Percentiles rank a stretch among this genome's conserved stretches.
phyloP scores from a whole-genome alignment of 345 rosid species.

The Corchorus capsularis region DNA sequence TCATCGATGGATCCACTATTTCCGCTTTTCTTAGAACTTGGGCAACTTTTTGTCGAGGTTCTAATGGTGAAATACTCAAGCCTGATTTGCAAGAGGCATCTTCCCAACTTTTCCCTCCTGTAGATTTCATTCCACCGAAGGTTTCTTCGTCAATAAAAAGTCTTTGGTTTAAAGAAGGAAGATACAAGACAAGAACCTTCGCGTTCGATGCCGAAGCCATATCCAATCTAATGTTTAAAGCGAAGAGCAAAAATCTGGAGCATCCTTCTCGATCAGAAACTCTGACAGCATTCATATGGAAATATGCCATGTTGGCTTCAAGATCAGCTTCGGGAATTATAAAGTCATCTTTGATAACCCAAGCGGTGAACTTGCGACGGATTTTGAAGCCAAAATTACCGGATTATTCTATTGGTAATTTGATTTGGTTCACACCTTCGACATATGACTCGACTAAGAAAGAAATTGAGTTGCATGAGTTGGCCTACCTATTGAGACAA shows the following conservation, averaged over 20 bases:
- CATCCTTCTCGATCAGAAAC: background rate
- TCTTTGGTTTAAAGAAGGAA: background rate
- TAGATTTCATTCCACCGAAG: background rate
- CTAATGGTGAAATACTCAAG: background rate
- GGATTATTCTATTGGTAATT: background rate
- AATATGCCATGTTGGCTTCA: background rate
- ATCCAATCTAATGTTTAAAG: background rate
- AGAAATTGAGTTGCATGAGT: background rate
- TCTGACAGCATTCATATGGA: slow-evolving; percentile 1
- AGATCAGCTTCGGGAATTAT: background rate
- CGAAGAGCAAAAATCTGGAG: background rate
- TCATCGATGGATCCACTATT: background rate
- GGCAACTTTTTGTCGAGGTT: slow-evolving; percentile 1
- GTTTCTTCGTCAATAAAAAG: background rate
- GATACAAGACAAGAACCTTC: background rate
- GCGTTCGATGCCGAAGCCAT: slow-evolving; percentile 7
- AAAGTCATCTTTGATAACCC: background rate
- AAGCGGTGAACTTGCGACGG: background rate
- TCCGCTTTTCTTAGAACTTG: background rate
- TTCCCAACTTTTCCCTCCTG: background rate
- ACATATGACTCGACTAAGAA: background rate
- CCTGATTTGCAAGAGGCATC: background rate
- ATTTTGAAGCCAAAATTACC: background rate
- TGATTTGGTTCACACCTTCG: background rate
- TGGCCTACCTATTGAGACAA: background rate